phyloP scores from a whole-genome alignment of 495 filamentous ascomycete species.

The Penicillium waksmanii region DNA sequence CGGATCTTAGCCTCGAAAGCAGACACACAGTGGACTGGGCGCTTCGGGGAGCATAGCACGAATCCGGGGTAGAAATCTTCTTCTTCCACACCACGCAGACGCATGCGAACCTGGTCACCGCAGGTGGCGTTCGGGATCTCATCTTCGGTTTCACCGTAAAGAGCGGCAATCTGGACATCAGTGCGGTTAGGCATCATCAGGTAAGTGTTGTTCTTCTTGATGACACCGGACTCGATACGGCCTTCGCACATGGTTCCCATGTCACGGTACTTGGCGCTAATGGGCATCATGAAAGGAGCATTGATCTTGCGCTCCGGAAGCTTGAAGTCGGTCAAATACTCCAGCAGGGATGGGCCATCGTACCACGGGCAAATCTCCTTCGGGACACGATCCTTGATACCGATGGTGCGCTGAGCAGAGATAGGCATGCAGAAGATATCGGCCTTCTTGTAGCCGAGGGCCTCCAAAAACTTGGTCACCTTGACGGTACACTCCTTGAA shows the following conservation, averaged over 20 bases:
- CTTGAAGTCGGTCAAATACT: constrained; percentile 90
- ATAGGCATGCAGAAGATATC: constrained; percentile 97
- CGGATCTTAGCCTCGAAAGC: constrained; percentile 96
- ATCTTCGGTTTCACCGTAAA: constrained; percentile 97
- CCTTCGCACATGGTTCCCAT: constrained; percentile 98
- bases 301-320: constrained; percentile 94
- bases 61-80: constrained; percentile 98
- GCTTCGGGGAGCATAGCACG: constrained; percentile 90
- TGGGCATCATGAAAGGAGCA: constrained; percentile 99
- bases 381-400: constrained; percentile 86
- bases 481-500: constrained; percentile 93
- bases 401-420: constrained; percentile 80
- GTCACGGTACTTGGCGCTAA: constrained; percentile 93
- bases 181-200: constrained; percentile 95
- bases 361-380: constrained; percentile 81
- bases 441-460: constrained; percentile 90
- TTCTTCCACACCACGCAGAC: constrained; percentile 92
- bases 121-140: constrained; percentile 79
- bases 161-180: constrained; percentile 73
- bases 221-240: constrained; percentile 90
- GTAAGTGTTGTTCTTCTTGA: constrained; percentile 82
- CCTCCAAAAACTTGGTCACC: constrained; percentile 83
- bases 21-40: constrained; percentile 85
- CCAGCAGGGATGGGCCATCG: constrained; percentile 88
- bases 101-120: constrained; percentile 92